These are phyloP conservation scores for Helminthosporium solani DNA, from an alignment of 2,329 filamentous ascomycete genomes.

Conservation along the genomic window DNA sequence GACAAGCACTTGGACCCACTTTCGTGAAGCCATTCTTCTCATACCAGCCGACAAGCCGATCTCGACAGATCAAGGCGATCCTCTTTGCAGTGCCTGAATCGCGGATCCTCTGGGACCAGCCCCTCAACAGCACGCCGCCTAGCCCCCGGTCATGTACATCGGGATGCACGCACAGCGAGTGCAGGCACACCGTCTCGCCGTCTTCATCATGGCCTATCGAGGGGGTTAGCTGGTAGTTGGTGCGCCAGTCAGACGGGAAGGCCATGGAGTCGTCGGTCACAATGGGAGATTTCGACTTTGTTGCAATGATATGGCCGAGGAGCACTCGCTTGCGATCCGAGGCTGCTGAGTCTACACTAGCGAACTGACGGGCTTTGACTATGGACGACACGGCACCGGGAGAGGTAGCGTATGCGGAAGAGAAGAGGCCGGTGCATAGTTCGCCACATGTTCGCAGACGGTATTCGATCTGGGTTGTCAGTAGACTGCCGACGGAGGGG, in stretches of 20 bases:
- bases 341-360: conserved; percentile 60
- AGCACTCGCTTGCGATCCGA: conserved; percentile 63
- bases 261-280: conserved; percentile 79
- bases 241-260: conserved; percentile 67
- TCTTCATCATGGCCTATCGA: conserved; percentile 67
- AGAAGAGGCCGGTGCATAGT: conserved; percentile 78
- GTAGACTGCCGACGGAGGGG: neutral
- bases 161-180: conserved; percentile 78
- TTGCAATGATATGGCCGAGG: conserved; percentile 76
- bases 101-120: conserved; percentile 75
- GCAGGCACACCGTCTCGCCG: conserved; percentile 75
- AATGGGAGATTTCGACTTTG: conserved; percentile 62
- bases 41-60: conserved; percentile 74
- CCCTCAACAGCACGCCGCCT: conserved; percentile 70
- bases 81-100: conserved; percentile 68
- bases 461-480: conserved; percentile 64
- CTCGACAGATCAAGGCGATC: conserved; percentile 74
- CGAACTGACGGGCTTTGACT: conserved; percentile 57
- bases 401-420: conserved; percentile 61
- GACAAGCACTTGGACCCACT: conserved; percentile 65
- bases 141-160: conserved; percentile 72
- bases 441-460: conserved; percentile 73
- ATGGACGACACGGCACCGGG: conserved; percentile 45
- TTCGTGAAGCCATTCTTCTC: conserved; percentile 70
- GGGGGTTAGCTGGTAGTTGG: conserved; percentile 37